Evolutionary conservation across 139 green algal species (phyloP), one percentile per base, ranked within the genome.

Genomic region (Tetradesmus obliquus): DNA sequence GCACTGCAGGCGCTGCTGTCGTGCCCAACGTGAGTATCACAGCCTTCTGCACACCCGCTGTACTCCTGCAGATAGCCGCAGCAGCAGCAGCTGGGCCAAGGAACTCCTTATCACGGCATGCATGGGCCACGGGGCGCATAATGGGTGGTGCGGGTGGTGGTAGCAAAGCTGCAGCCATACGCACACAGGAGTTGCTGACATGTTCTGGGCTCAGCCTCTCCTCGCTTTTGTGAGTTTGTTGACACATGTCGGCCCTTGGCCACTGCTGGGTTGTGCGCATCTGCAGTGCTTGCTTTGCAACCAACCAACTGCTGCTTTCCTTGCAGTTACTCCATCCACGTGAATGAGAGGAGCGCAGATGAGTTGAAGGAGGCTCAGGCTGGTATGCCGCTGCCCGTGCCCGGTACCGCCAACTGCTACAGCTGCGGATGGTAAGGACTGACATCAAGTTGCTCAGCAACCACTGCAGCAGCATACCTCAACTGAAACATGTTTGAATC

Each of bases 271-370:
- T 45, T 45, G 32, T 45, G 32, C 32, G 32, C 32, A 45, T 45
- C 32, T 45, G 32, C 32, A 45, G 32, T 45, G 32, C 32, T 45
- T 45, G 32, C 32, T 45, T 45, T 45, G 32, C 32, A 45, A 45
- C 32, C 32, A 45, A 45, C 32, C 32, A 45, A 45, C 66, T 76
- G 66, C 3, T 19, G 17, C 5, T 3, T 76, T 24, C 17, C 66
- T 1, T 92, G 82, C 95, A 98, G 96, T 0, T 96, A 93, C 92
- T 97, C 94, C 53, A 98, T 98, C 87, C 97, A 98, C 76, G 82
- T 81, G 3, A 87, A 83, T 19, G 17, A 94, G 32, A 91, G 80
- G 12, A 24, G 83, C 0, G 45, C 84, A 1, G 93, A 76, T 1
- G 96, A 98, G 84, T 86, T 97, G 53, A 84, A 91, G 53, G 93